A percentile compares a stretch with the other conserved stretches of the same genome.
Evolutionary conservation across 2,329 filamentous ascomycete genomes (phyloP).

Genomic region (Fusarium sp.): DNA sequence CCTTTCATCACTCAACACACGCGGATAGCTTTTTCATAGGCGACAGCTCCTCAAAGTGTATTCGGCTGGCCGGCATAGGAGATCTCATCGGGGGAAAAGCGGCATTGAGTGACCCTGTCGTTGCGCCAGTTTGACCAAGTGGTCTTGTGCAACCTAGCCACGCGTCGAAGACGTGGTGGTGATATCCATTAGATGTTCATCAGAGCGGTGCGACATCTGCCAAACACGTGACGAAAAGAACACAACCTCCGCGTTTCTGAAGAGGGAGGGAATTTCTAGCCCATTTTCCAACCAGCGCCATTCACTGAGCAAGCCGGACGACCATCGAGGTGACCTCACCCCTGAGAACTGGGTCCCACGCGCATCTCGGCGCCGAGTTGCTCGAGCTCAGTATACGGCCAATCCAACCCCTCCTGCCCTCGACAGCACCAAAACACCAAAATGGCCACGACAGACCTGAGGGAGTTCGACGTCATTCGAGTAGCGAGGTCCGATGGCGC

Average conservation of each 20-base stretch:
- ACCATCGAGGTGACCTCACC: not conserved
- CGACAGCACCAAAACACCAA: not conserved
- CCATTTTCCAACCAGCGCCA: not conserved
- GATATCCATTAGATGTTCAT: not conserved
- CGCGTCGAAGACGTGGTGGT: slow-evolving; percentile 8
- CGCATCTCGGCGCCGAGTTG: not conserved
- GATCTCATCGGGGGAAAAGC: not conserved
- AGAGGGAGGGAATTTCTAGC: not conserved
- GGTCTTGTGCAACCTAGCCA: not conserved
- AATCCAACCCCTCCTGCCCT: not conserved
- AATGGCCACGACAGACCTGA: slow-evolving; percentile 48
- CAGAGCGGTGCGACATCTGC: not conserved
- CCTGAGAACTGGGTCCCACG: not conserved
- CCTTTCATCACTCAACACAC: slow-evolving; percentile 19
- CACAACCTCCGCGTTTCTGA: not conserved
- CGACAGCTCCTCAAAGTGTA: not conserved
- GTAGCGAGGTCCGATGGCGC: slow-evolving; percentile 60
- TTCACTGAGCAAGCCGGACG: not conserved
- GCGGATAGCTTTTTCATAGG: slow-evolving; percentile 17
- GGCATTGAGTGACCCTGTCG: not conserved
- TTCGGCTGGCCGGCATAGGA: not conserved
- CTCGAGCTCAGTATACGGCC: not conserved
- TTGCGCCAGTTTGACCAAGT: not conserved
- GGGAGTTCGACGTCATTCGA: slow-evolving; percentile 56
- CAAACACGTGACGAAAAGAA: not conserved